Evolutionary conservation across 768 basidiomycete species (phyloP).

Genomic region (Pleurotus pulmonarius): DNA sequence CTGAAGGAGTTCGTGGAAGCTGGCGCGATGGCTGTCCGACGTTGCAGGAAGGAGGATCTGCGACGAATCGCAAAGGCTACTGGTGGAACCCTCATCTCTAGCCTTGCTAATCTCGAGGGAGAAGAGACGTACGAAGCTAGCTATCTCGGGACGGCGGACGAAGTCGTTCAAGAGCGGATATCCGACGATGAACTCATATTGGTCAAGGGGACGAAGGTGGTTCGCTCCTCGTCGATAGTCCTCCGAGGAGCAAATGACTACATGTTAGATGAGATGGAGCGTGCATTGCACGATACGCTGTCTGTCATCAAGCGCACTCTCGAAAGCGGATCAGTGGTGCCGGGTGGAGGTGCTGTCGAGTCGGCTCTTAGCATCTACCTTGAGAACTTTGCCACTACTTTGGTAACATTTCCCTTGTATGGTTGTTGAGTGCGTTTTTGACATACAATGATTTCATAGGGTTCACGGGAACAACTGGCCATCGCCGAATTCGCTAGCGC

Average conservation of each 20-base stretch:
- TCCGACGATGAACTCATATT: constrained; percentile 98
- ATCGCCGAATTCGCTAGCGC: constrained; percentile 98
- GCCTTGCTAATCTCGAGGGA: constrained; percentile 93
- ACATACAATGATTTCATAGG: constrained; percentile 42
- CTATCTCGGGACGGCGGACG: constrained; percentile 89
- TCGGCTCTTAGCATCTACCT: constrained; percentile 95
- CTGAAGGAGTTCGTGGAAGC: constrained; percentile 99
- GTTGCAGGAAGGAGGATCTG: constrained; percentile 97
- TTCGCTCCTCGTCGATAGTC: constrained; percentile 89
- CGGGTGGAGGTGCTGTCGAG: constrained; percentile 97
- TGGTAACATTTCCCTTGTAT: constrained; percentile 52
- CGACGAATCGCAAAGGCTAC: constrained; percentile 96
- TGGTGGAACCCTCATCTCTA: constrained; percentile 89
- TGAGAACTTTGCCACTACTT: constrained; percentile 97
- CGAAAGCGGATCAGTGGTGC: constrained; percentile 93
- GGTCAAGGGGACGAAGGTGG: constrained; percentile 96
- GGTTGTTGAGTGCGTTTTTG: constrained; percentile 8
- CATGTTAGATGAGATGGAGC: constrained; percentile 99
- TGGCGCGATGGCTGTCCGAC: constrained; percentile 96
- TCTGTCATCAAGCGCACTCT: constrained; percentile 96
- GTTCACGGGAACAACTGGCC: constrained; percentile 95
- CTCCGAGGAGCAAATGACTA: constrained; percentile 98
- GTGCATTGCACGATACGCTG: constrained; percentile 90
- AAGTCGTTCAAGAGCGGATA: constrained; percentile 95
- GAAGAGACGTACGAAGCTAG: constrained; percentile 96